These are phyloP conservation scores for Xylaria sp. DNA, from an alignment of 2,329 filamentous ascomycete species.

Conservation along the genomic window DNA sequence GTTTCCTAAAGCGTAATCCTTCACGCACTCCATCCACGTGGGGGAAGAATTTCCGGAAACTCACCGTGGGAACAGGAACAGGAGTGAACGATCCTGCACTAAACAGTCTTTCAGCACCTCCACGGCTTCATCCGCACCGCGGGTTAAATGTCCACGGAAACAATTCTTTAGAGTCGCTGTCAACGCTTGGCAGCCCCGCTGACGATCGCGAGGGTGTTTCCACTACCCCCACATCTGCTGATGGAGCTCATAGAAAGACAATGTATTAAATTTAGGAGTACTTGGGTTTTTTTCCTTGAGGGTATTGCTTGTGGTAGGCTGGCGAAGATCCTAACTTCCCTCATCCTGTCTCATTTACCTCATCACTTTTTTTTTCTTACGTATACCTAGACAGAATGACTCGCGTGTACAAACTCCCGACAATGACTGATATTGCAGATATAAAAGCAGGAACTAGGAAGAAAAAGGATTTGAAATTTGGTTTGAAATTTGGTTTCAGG, in stretches of 20 bases:
- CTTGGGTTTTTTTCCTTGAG: not conserved
- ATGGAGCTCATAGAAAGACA: constrained; percentile 16
- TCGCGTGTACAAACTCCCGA: not conserved
- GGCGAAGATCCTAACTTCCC: not conserved
- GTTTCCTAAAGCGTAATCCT: constrained; percentile 39
- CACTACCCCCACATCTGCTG: constrained; percentile 32
- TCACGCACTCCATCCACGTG: constrained; percentile 37
- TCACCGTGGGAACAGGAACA: constrained; percentile 33
- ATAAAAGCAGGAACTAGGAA: not conserved
- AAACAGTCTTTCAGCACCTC: constrained; percentile 30
- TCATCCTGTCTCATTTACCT: not conserved
- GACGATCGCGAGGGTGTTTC: constrained; percentile 41
- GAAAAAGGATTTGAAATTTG: not conserved
- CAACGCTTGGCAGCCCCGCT: constrained; percentile 43
- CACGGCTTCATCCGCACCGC: constrained; percentile 29
- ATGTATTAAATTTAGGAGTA: not conserved
- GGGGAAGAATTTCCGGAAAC: constrained; percentile 42
- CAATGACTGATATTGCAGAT: constrained; percentile 3
- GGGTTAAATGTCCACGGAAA: constrained; percentile 35
- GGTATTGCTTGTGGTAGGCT: not conserved
- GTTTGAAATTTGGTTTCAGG: not conserved
- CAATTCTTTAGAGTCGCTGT: constrained; percentile 47
- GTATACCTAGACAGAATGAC: constrained; percentile 16
- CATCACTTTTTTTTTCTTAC: not conserved
- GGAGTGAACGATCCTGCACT: constrained; percentile 22